Conservation (phyloP, 495 filamentous ascomycete species). For the Penicillium bialowiezense region DNA sequence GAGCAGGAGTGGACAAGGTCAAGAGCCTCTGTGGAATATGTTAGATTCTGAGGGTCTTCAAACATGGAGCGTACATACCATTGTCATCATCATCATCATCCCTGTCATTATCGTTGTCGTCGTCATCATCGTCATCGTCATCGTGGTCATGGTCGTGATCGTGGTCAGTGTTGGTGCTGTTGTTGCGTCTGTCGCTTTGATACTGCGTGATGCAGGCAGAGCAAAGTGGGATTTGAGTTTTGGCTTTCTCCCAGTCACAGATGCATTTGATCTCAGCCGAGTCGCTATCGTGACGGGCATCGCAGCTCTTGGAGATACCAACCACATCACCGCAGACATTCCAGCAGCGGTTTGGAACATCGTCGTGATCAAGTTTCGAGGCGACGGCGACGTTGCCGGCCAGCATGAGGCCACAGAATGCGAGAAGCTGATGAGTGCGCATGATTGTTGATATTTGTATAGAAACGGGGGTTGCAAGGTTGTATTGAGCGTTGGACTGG, state of each 20-base stretch:
- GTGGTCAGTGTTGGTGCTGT: conserved; percentile 12
- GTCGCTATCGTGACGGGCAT: conserved; percentile 27
- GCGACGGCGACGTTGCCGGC: conserved; percentile 23
- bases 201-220: conserved; percentile 37
- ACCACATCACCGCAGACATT: conserved; percentile 27
- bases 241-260: conserved; percentile 27
- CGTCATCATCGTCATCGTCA: conserved; percentile 7
- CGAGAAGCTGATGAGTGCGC: conserved; percentile 25
- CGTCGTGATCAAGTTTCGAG: conserved; percentile 30
- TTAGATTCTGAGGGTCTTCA: background rate
- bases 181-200: conserved; percentile 11
- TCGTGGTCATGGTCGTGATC: conserved; percentile 13
- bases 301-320: conserved; percentile 24
- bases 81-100: conserved; percentile 15
- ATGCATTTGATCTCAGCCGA: conserved; percentile 31
- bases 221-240: conserved; percentile 30
- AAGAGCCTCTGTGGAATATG: conserved; percentile 25
- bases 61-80: conserved; percentile 6
- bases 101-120: conserved; percentile 7
- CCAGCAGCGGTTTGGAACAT: conserved; percentile 34
- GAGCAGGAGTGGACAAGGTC: conserved; percentile 33
- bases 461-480: no score
- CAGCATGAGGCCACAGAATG: conserved; percentile 28
- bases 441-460: conserved; percentile 25
- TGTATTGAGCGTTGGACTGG: background rate